Evolutionary conservation across 495 filamentous ascomycete genomes (phyloP), one percentile per base, ranked within the genome.

Genomic region (Penicillium angulare): DNA sequence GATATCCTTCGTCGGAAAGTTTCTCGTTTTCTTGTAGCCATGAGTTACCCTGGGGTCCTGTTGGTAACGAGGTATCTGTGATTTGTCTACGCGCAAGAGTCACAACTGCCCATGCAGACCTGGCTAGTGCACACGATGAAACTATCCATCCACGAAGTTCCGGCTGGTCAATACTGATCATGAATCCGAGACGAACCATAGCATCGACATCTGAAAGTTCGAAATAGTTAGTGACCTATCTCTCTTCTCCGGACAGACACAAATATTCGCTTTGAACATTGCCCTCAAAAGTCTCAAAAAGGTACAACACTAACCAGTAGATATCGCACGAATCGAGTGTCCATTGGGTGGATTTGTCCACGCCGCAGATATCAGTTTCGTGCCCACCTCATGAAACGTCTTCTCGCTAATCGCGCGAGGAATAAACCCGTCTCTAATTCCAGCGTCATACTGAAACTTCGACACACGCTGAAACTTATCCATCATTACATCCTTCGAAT

Each of bases 131-230:
- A 49, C 63, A 62, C 0, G 67, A 24, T 0, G 47, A 33, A 5
- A 52, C 12, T 7, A 61, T 17, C 69, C 69, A 74, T 52, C 55
- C 51, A 1, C 15, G n/a, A 15, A 70, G 15, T 0, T 1, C 2
- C 0, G 0, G 17, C 48, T 51, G 29, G 7, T 17, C 16, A 3
- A 18, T 3, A 17, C 23, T 26, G 21, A 62, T 29, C 38, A 49
- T 18, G 10, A 51, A 41, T 7, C 63, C 59, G 36, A 71, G 66
- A 38, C 60, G 51, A 39, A 49, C 67, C 29, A 68, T 34, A 17
- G 61, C 45, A 31, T 71, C 54, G 40, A 59, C 56, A 51, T 68
- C 67, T 69, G 29, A 3, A 43, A 12, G n/a, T n/a, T n/a, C n/a
- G n/a, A n/a, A n/a, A n/a, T n/a, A n/a, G n/a, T n/a, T n/a, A n/a